Conservation (phyloP, 306 rosid genomes). For the Castanea crenata region DNA sequence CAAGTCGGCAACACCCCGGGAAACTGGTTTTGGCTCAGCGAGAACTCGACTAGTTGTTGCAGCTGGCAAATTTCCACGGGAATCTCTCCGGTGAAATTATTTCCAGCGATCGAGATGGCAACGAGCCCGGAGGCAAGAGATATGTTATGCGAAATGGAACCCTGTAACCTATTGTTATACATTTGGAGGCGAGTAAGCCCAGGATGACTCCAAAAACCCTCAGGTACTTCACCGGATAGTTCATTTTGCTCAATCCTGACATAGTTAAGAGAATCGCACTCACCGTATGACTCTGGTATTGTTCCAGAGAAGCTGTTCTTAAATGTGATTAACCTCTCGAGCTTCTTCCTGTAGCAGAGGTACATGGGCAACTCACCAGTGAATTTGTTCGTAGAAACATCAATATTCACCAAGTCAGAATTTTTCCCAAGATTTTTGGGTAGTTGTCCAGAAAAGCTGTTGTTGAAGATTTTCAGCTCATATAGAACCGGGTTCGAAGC, state of each 20-base stretch:
- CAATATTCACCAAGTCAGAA: conserved; percentile 45
- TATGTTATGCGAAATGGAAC: conserved; percentile 42
- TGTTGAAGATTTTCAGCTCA: conserved; percentile 57
- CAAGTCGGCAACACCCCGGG: conserved; percentile 59
- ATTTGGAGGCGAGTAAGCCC: conserved; percentile 33
- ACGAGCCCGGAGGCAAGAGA: conserved; percentile 28
- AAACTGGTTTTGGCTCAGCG: conserved; percentile 50
- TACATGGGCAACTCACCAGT: conserved; percentile 51
- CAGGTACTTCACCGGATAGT: conserved; percentile 52
- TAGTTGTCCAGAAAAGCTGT: conserved; percentile 60
- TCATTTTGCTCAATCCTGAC: conserved; percentile 61
- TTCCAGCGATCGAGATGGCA: conserved; percentile 33
- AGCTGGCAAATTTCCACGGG: conserved; percentile 53
- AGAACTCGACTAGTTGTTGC: conserved; percentile 27
- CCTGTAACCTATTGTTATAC: conserved; percentile 51
- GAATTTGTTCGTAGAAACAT: conserved; percentile 71
- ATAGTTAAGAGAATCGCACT: conserved; percentile 52
- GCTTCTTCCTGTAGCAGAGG: conserved; percentile 55
- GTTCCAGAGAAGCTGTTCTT: conserved; percentile 52
- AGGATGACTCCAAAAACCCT: conserved; percentile 51
- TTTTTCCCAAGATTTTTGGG: conserved; percentile 56
- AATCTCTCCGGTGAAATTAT: conserved; percentile 51
- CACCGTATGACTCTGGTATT: conserved; percentile 38
- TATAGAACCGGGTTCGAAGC: conserved; percentile 47
- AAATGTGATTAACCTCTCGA: conserved; percentile 43